These are phyloP conservation scores for Salix arbutifolia DNA, from an alignment of 345 rosid genomes.

Conservation along the genomic window DNA sequence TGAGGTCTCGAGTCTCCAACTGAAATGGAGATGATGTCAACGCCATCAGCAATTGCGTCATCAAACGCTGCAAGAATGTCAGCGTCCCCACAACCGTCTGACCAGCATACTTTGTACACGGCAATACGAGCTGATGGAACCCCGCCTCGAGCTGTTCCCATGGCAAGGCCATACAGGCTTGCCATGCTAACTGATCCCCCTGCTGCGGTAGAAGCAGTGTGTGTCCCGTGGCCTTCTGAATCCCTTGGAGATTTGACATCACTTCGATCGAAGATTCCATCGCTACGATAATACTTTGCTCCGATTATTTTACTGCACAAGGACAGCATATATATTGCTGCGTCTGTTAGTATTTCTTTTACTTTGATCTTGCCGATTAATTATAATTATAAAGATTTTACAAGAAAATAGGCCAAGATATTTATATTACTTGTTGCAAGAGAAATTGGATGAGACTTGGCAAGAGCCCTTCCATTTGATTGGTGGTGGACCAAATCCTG, in stretches of 20 bases:
- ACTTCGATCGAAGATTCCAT: neutral
- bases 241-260: conserved; percentile 31
- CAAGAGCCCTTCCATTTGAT: conserved; percentile 25
- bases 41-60: conserved; percentile 38
- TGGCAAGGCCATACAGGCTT: conserved; percentile 10
- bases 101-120: conserved; percentile 32
- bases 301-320: conserved; percentile 32
- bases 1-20: neutral
- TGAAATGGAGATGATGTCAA: conserved; percentile 31
- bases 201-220: conserved; percentile 42
- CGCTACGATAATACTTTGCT: conserved; percentile 24
- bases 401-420: neutral
- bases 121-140: conserved; percentile 34
- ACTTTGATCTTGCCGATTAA: neutral
- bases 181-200: conserved; percentile 23
- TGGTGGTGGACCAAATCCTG: conserved; percentile 2
- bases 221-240: conserved; percentile 44
- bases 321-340: no score
- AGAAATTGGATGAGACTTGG: conserved; percentile 17
- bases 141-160: conserved; percentile 24
- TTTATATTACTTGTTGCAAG: conserved; percentile 24
- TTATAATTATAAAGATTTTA: neutral
- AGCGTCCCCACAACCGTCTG: conserved; percentile 9
- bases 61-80: conserved; percentile 33
- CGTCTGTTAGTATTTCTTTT: no score